phyloP scores from a whole-genome alignment of 2,329 filamentous ascomycete species.

The Neofusicoccum cordaticola region DNA sequence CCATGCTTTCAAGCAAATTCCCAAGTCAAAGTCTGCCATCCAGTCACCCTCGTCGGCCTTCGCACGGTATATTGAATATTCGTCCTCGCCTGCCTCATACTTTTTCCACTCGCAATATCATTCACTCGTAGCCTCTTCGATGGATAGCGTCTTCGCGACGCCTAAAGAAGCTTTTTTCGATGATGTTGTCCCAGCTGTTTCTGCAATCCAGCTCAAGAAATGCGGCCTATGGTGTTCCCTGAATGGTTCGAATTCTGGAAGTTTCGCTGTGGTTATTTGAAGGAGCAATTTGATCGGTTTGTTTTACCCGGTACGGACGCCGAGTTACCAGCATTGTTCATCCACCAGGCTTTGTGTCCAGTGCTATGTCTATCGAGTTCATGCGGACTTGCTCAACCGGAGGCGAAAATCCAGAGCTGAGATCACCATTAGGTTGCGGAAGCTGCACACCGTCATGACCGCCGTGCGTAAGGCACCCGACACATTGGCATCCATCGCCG shows the following conservation, averaged over 20 bases:
- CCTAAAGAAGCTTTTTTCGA: too few relatives aligned
- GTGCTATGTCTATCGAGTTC: not conserved
- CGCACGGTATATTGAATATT: not conserved
- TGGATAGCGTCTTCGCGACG: too few relatives aligned
- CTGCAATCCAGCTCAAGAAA: too few relatives aligned
- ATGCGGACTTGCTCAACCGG: not conserved
- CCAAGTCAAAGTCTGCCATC: not conserved
- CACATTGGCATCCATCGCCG: slow-evolving; percentile 51
- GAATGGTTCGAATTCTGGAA: too few relatives aligned
- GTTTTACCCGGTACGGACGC: too few relatives aligned
- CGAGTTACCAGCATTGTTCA: not conserved
- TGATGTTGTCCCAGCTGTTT: too few relatives aligned
- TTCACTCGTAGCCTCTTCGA: too few relatives aligned
- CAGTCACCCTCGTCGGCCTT: not conserved
- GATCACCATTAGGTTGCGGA: not conserved
- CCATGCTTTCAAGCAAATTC: not conserved
- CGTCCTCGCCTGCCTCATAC: not conserved
- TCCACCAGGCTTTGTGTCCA: not conserved
- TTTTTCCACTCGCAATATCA: too few relatives aligned
- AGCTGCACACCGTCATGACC: slow-evolving; percentile 47
- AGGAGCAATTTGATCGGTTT: too few relatives aligned
- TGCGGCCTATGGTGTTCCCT: too few relatives aligned
- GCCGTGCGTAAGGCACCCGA: slow-evolving; percentile 53
- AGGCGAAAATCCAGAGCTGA: not conserved
- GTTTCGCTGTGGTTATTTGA: too few relatives aligned